Conservation (phyloP, 2,329 filamentous ascomycete species). For the Beauveria rudraprayagi region DNA sequence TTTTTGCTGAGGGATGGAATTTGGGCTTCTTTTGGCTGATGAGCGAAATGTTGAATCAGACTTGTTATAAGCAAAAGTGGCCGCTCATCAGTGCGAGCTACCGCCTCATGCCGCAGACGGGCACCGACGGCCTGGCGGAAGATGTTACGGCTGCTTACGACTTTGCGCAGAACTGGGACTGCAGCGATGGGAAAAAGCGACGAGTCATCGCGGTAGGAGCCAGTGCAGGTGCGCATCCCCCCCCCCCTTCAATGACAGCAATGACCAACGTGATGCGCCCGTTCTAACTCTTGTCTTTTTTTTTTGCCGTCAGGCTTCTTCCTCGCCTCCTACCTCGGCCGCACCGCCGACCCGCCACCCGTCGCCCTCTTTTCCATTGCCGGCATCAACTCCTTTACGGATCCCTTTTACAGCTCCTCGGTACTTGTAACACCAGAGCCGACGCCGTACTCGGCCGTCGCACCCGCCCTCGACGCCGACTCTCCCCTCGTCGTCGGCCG, state of each 20-base stretch:
- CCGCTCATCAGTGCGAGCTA: slow-evolving; percentile 28
- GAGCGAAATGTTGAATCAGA: slow-evolving; percentile 14
- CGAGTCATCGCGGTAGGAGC: slow-evolving; percentile 25
- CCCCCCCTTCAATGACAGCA: no score
- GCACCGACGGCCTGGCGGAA: slow-evolving; percentile 20
- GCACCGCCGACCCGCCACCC: slow-evolving; percentile 22
- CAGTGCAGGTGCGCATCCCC: slow-evolving; percentile 22
- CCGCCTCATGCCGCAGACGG: slow-evolving; percentile 27
- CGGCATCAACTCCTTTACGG: slow-evolving; percentile 28
- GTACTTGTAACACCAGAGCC: slow-evolving; percentile 20
- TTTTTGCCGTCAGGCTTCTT: slow-evolving; percentile 22
- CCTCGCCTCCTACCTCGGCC: slow-evolving; percentile 21
- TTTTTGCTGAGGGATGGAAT: no score
- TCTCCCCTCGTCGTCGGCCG: slow-evolving; percentile 19
- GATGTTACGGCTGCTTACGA: slow-evolving; percentile 25
- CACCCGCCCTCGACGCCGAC: slow-evolving; percentile 14
- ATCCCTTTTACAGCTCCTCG: slow-evolving; percentile 29
- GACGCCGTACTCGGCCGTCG: slow-evolving; percentile 19
- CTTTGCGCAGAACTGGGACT: slow-evolving; percentile 21
- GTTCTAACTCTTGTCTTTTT: no score
- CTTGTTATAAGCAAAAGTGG: slow-evolving; percentile 24
- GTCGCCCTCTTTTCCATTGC: slow-evolving; percentile 26
- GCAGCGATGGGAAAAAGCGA: slow-evolving; percentile 11
- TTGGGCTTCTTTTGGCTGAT: no score
- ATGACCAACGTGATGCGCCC: no score